These are phyloP conservation scores for Ramichloridium luteum DNA, from an alignment of 2,329 filamentous ascomycete genomes.

Conservation along the genomic window DNA sequence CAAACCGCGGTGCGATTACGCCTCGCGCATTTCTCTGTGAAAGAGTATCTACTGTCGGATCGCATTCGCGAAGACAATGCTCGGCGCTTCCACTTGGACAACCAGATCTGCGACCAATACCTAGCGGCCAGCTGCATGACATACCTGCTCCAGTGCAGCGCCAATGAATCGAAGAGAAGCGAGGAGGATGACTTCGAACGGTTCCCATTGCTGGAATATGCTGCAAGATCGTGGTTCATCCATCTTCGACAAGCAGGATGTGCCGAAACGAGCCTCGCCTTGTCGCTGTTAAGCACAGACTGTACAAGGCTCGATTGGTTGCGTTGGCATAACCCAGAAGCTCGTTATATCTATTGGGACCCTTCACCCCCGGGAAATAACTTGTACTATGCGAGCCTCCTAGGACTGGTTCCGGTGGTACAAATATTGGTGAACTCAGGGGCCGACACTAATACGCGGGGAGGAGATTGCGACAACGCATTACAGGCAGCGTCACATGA, in stretches of 20 bases:
- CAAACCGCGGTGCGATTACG: constrained; percentile 4
- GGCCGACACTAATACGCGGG: constrained; percentile 4
- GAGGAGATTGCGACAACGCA: constrained; percentile 2
- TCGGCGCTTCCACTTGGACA: constrained; percentile 5
- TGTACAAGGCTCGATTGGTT: not conserved
- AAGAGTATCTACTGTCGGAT: constrained; percentile 13
- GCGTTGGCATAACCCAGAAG: not conserved
- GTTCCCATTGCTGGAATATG: constrained; percentile 1
- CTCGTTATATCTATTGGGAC: not conserved
- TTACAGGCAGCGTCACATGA: constrained; percentile 2
- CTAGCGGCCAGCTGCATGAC: constrained; percentile 10
- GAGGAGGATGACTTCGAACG: not conserved
- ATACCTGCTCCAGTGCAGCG: constrained; percentile 3
- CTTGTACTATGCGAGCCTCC: not conserved
- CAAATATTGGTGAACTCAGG: not conserved
- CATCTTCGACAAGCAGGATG: not conserved
- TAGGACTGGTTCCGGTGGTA: not conserved
- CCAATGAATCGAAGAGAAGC: not conserved
- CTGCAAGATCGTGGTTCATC: constrained; percentile 1
- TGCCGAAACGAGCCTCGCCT: not conserved
- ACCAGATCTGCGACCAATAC: constrained; percentile 2
- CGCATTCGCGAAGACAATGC: not conserved
- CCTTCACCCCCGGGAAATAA: not conserved
- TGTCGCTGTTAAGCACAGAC: not conserved
- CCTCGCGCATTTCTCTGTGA: constrained; percentile 13